phyloP scores from a whole-genome alignment of 2,329 filamentous ascomycete genomes.

The Nothophaeocryptopus gaeumannii region DNA sequence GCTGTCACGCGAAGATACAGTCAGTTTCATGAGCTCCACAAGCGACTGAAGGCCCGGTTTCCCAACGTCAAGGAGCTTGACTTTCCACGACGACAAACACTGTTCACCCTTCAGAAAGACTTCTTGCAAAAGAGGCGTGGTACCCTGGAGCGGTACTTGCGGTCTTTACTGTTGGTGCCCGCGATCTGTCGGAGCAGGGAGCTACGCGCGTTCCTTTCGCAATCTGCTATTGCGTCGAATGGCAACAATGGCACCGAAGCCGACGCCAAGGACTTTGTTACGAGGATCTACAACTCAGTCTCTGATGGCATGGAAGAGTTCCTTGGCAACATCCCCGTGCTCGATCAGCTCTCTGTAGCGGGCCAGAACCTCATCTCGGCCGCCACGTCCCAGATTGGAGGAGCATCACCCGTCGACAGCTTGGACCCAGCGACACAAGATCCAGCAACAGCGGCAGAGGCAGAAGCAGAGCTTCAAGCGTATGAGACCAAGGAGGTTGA shows the following conservation, averaged over 20 bases:
- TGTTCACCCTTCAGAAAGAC: constrained; percentile 95
- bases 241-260: constrained; percentile 63
- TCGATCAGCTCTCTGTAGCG: constrained; percentile 89
- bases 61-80: constrained; percentile 85
- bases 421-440: constrained; percentile 43
- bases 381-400: constrained; percentile 54
- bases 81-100: constrained; percentile 85
- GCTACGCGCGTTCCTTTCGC: constrained; percentile 85
- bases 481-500: constrained; percentile 88
- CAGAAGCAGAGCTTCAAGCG: constrained; percentile 87
- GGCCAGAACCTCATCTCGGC: constrained; percentile 87
- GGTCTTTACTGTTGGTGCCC: constrained; percentile 70
- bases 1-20: constrained; percentile 88
- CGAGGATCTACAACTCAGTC: constrained; percentile 91
- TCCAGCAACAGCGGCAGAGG: constrained; percentile 62
- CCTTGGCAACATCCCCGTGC: constrained; percentile 87
- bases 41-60: constrained; percentile 79
- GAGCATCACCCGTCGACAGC: constrained; percentile 41
- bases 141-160: constrained; percentile 80
- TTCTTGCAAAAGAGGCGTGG: constrained; percentile 85
- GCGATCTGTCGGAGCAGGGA: constrained; percentile 94
- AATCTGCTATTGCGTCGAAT: constrained; percentile 66
- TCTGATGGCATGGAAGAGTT: constrained; percentile 98
- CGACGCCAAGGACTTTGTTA: constrained; percentile 74
- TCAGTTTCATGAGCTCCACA: constrained; percentile 94